These are phyloP conservation scores for Endoconidiophora polonica DNA, from an alignment of 2,329 filamentous ascomycete genomes.

Conservation along the genomic window DNA sequence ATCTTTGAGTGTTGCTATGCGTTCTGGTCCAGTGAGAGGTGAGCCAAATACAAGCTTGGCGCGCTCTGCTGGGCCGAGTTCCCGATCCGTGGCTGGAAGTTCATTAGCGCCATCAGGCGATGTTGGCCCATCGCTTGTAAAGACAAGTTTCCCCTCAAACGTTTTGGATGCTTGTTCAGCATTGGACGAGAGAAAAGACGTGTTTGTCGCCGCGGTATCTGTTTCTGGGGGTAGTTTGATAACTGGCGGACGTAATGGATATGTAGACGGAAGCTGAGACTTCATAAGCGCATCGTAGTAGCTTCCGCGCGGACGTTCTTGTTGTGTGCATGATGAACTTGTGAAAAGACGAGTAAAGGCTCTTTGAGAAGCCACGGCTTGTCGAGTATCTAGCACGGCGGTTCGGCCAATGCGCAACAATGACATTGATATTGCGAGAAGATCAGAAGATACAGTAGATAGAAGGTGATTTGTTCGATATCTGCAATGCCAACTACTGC, in stretches of 20 bases:
- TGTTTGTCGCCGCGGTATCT: neutral
- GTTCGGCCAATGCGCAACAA: no score
- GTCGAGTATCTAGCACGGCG: no score
- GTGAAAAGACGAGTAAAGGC: neutral
- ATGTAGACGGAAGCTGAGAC: conserved; percentile 16
- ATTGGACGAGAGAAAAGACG: neutral
- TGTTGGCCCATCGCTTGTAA: neutral
- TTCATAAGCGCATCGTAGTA: conserved; percentile 44
- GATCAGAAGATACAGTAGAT: no score
- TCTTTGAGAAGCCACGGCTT: no score
- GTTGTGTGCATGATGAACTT: conserved; percentile 14
- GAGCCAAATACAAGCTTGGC: conserved; percentile 67
- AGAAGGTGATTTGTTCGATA: no score
- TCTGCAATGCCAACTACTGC: no score
- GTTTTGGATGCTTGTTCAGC: no score
- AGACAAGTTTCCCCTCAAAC: no score
- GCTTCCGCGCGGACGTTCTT: conserved; percentile 32
- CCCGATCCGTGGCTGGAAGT: conserved; percentile 25
- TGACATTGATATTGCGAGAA: no score
- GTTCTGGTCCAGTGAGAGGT: conserved; percentile 54
- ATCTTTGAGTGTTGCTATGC: conserved; percentile 38
- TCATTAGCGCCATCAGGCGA: conserved; percentile 14
- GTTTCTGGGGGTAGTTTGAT: neutral
- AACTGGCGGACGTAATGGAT: conserved; percentile 1
- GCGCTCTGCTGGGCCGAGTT: conserved; percentile 32